These are phyloP conservation scores for Gillenia trifoliata DNA, from an alignment of 306 rosid genomes.

Conservation along the genomic window DNA sequence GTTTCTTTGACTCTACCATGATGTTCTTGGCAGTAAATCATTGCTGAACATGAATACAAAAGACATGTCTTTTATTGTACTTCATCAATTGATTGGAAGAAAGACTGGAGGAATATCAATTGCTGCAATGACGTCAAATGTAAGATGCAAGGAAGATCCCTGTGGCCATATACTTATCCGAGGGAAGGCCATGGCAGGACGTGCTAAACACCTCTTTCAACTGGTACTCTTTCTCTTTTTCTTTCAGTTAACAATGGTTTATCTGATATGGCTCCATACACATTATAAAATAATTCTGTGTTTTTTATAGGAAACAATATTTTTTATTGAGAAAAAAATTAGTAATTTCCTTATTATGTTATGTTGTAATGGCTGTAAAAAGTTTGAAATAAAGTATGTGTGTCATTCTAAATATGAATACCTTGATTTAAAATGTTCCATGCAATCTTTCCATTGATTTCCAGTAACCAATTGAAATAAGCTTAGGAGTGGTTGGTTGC, in stretches of 20 bases:
- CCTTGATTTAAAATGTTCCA: too few relatives aligned
- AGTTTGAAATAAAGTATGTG: too few relatives aligned
- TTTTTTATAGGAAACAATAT: too few relatives aligned
- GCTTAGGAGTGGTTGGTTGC: too few relatives aligned
- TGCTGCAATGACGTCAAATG: constrained; percentile 77
- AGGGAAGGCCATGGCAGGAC: constrained; percentile 95
- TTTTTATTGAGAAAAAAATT: too few relatives aligned
- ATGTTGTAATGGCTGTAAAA: too few relatives aligned
- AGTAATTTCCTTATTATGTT: too few relatives aligned
- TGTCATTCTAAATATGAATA: too few relatives aligned
- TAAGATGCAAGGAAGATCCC: constrained; percentile 70
- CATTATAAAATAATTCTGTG: too few relatives aligned
- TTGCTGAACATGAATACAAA: constrained; percentile 98
- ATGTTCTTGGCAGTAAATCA: constrained; percentile 69
- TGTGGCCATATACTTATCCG: constrained; percentile 77
- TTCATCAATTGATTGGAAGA: constrained; percentile 91
- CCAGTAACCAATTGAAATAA: too few relatives aligned
- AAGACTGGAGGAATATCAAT: constrained; percentile 98
- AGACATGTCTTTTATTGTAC: constrained; percentile 87
- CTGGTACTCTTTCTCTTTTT: constrained; percentile 44
- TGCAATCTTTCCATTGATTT: too few relatives aligned
- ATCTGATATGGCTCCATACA: background rate
- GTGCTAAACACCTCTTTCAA: constrained; percentile 74
- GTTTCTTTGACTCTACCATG: constrained; percentile 22
- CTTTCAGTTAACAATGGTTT: background rate